Evolutionary conservation across 345 rosid species (phyloP).

Genomic region (Hibiscus mutabilis): DNA sequence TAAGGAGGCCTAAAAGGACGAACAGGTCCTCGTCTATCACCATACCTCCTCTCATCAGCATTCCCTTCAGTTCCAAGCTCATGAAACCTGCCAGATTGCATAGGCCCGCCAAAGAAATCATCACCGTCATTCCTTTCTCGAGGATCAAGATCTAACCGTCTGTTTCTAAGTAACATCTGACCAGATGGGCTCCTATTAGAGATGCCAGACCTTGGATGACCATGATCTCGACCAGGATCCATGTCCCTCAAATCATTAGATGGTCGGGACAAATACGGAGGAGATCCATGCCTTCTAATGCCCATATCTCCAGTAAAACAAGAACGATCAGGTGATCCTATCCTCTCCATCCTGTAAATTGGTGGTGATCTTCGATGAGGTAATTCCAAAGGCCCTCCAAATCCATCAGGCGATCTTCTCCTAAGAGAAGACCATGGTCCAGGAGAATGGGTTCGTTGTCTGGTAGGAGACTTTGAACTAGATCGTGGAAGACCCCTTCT

Average conservation of each 20-base stretch:
- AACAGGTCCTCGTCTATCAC: slow-evolving; percentile 52
- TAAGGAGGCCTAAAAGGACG: slow-evolving; percentile 51
- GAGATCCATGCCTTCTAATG: slow-evolving; percentile 58
- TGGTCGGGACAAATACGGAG: slow-evolving; percentile 49
- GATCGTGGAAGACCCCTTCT: slow-evolving; percentile 40
- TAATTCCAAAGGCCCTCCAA: slow-evolving; percentile 53
- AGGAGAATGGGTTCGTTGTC: slow-evolving; percentile 54
- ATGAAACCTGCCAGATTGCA: slow-evolving; percentile 54
- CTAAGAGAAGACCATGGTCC: slow-evolving; percentile 63
- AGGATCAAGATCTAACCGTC: slow-evolving; percentile 54
- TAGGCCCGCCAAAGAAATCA: slow-evolving; percentile 48
- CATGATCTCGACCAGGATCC: slow-evolving; percentile 45
- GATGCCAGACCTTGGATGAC: slow-evolving; percentile 46
- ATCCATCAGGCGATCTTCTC: slow-evolving; percentile 68
- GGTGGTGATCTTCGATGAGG: slow-evolving; percentile 57
- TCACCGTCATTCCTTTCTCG: slow-evolving; percentile 52
- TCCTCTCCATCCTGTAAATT: slow-evolving; percentile 49
- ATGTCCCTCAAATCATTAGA: slow-evolving; percentile 53
- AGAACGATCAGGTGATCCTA: slow-evolving; percentile 59
- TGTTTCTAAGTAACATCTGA: slow-evolving; percentile 46
- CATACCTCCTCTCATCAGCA: slow-evolving; percentile 55
- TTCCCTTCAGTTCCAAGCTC: slow-evolving; percentile 51
- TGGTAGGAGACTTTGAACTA: slow-evolving; percentile 65
- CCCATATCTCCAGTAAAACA: slow-evolving; percentile 48
- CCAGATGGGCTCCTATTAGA: slow-evolving; percentile 58